Percentiles rank a stretch among this genome's conserved stretches.
Conservation (phyloP, 352 stramenopile species). For the Phytophthora cryptogea region DNA sequence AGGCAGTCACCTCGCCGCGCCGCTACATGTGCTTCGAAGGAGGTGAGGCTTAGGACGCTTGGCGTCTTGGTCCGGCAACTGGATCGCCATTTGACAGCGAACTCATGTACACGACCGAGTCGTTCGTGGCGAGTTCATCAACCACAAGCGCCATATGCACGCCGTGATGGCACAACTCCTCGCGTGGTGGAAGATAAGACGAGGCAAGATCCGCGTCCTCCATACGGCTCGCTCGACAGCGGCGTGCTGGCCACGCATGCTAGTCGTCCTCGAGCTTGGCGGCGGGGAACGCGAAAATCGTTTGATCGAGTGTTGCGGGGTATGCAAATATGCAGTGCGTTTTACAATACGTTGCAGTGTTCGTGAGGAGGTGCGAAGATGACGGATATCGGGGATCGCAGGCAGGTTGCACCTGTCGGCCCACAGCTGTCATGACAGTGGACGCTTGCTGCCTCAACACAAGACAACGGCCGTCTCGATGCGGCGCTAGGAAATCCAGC, state of each 20-base stretch:
- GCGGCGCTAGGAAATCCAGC: conserved; percentile 5
- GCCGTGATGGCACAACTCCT: conserved; percentile 8
- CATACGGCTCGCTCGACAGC: conserved; percentile 21
- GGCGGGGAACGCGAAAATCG: not conserved
- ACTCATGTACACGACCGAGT: conserved; percentile 14
- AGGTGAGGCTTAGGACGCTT: too few species aligned
- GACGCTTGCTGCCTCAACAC: conserved; percentile 3
- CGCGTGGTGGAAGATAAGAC: conserved; percentile 29
- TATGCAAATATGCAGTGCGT: conserved; percentile 2
- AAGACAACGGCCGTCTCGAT: not conserved
- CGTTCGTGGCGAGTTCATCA: conserved; percentile 13
- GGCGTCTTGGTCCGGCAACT: not conserved
- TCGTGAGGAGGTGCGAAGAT: not conserved
- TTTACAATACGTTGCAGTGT: not conserved
- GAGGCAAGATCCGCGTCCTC: conserved; percentile 17
- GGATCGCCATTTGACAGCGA: conserved; percentile 4
- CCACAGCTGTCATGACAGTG: conserved; percentile 35
- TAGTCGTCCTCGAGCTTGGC: conserved; percentile 2
- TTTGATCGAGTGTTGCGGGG: not conserved
- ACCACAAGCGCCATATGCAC: conserved; percentile 2
- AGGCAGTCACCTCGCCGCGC: conserved; percentile 10
- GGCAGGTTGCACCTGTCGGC: conserved; percentile 14
- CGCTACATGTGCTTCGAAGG: conserved; percentile 14
- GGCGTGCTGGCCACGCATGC: conserved; percentile 13
- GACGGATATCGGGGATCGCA: conserved; percentile 13